Percentiles rank a stretch among this genome's conserved stretches.
These are phyloP conservation scores for Tripidium arundinaceum DNA, from an alignment of 202 grass and related monocot genomes.

Conservation along the genomic window DNA sequence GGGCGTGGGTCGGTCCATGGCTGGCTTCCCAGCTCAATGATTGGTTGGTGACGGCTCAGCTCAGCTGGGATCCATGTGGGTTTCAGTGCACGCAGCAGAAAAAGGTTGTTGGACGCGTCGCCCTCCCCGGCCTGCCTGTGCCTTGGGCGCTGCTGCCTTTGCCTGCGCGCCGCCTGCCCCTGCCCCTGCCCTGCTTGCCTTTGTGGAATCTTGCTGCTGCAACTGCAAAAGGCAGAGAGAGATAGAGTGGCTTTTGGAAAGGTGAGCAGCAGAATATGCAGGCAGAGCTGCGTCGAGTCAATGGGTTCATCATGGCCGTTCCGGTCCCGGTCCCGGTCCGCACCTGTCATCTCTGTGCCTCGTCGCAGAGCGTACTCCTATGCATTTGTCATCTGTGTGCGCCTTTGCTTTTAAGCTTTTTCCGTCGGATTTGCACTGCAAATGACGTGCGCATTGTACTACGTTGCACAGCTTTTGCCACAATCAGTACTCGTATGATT, in stretches of 20 bases:
- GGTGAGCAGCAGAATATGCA: constrained; percentile 25
- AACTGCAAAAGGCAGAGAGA: neutral
- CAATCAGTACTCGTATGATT: constrained; percentile 34
- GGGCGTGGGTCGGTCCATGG: neutral
- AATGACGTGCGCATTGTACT: constrained; percentile 14
- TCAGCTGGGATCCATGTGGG: constrained; percentile 45
- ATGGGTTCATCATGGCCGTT: constrained; percentile 22
- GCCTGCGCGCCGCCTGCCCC: too few species aligned
- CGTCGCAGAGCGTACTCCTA: neutral
- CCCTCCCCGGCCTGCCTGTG: neutral
- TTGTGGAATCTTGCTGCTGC: constrained; percentile 36
- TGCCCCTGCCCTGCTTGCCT: too few species aligned
- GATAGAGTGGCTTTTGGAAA: constrained; percentile 36
- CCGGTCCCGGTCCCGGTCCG: neutral
- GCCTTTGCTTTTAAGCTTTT: too few species aligned
- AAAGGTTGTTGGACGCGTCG: constrained; percentile 40
- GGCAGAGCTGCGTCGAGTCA: constrained; percentile 15
- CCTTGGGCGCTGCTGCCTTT: constrained; percentile 27
- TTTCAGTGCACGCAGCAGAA: constrained; percentile 47
- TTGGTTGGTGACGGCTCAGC: constrained; percentile 47
- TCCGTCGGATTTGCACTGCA: constrained; percentile 31
- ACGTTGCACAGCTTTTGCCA: constrained; percentile 13
- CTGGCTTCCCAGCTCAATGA: constrained; percentile 40
- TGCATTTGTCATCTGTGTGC: constrained; percentile 16
- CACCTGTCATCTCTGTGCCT: too few species aligned